phyloP scores from a whole-genome alignment of 176 grass and related monocot genomes.

The maize (Zea mays) region DNA sequence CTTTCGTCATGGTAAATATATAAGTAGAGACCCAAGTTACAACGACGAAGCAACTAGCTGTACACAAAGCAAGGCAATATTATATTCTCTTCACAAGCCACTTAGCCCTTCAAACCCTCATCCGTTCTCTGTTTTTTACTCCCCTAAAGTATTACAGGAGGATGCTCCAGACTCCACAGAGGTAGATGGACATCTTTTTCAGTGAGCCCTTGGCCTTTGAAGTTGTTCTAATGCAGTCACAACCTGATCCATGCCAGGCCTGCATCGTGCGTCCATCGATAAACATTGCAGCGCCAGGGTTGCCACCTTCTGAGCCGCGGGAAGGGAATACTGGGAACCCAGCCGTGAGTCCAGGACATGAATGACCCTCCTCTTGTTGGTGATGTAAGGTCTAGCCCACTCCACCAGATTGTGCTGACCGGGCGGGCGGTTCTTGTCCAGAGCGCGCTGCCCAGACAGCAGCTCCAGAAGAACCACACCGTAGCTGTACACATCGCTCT shows the following conservation, averaged over 20 bases:
- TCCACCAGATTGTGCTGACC: constrained; percentile 89
- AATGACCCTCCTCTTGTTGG: constrained; percentile 87
- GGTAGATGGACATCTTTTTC: constrained; percentile 19
- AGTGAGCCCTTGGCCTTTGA: constrained; percentile 39
- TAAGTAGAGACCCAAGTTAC: constrained; percentile 20
- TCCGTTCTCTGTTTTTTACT: constrained; percentile 15
- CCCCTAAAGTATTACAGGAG: constrained; percentile 8
- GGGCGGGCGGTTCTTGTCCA: constrained; percentile 85
- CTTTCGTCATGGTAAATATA: not conserved
- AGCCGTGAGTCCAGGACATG: constrained; percentile 74
- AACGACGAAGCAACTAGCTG: constrained; percentile 32
- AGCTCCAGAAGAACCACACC: constrained; percentile 95
- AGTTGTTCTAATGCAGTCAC: constrained; percentile 61
- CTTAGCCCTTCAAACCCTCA: constrained; percentile 14
- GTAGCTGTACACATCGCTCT: constrained; percentile 92
- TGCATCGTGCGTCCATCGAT: constrained; percentile 61
- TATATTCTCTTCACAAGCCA: constrained; percentile 30
- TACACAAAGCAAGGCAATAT: constrained; percentile 42
- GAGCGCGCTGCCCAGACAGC: constrained; percentile 73
- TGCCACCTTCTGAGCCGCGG: constrained; percentile 58
- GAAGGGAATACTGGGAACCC: constrained; percentile 66
- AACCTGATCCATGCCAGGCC: constrained; percentile 77
- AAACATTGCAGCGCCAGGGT: constrained; percentile 74
- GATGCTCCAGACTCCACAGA: constrained; percentile 14
- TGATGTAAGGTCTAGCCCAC: constrained; percentile 89